phyloP scores from a whole-genome alignment of 129 eudicot species.

The Saussurea involucrata region DNA sequence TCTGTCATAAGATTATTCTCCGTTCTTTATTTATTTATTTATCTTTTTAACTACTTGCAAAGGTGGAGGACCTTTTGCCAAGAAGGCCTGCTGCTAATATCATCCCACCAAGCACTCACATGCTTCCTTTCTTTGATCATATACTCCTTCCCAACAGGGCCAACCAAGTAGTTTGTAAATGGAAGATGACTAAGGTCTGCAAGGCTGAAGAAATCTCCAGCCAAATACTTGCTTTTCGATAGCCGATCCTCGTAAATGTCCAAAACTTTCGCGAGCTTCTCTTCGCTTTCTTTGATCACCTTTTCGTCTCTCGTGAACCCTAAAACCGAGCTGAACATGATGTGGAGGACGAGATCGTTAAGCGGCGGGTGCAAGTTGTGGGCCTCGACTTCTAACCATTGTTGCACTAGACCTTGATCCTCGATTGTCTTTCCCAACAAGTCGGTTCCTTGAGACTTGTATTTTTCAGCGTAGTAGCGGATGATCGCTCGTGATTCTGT shows the following conservation, averaged over 20 bases:
- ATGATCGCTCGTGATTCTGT: slow-evolving; percentile 72
- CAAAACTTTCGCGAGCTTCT: slow-evolving; percentile 51
- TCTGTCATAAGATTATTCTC: too few species aligned
- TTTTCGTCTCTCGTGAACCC: slow-evolving; percentile 39
- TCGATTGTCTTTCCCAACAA: slow-evolving; percentile 53
- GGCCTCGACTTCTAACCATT: slow-evolving; percentile 70
- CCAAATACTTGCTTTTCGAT: slow-evolving; percentile 60
- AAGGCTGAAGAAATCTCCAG: slow-evolving; percentile 68
- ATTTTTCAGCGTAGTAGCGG: slow-evolving; percentile 60
- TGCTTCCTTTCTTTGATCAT: slow-evolving; percentile 57
- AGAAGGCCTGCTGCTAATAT: slow-evolving; percentile 68
- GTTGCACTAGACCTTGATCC: slow-evolving; percentile 54
- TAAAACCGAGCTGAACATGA: slow-evolving; percentile 29
- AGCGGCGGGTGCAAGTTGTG: slow-evolving; percentile 51
- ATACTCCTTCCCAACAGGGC: slow-evolving; percentile 34
- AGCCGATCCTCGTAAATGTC: slow-evolving; percentile 64
- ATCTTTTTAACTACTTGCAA: slow-evolving; percentile 10
- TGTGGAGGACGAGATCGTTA: slow-evolving; percentile 34
- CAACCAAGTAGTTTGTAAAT: slow-evolving; percentile 42
- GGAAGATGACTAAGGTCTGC: slow-evolving; percentile 76
- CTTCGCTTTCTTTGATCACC: slow-evolving; percentile 40
- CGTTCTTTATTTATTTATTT: too few species aligned
- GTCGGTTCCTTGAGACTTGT: slow-evolving; percentile 60
- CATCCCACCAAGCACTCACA: slow-evolving; percentile 87
- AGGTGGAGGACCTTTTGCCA: slow-evolving; percentile 51